These are phyloP conservation scores for Trichoderma asperelloides DNA, from an alignment of 495 filamentous ascomycete genomes.

Conservation along the genomic window DNA sequence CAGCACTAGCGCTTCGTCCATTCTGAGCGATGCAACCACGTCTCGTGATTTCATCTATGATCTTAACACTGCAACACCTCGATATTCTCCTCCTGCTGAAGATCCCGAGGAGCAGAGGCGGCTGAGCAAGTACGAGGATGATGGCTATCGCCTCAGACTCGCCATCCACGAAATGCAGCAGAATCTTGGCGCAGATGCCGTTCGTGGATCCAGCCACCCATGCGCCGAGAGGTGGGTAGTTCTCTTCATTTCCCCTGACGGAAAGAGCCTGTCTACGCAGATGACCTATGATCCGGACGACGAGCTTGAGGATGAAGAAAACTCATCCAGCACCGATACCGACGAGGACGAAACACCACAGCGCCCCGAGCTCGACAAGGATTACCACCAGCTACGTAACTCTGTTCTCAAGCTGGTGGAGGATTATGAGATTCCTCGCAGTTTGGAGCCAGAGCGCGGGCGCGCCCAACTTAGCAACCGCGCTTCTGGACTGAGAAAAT, in stretches of 20 bases:
- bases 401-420: slow-evolving; percentile 74
- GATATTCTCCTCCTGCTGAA: slow-evolving; percentile 34
- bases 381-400: slow-evolving; percentile 74
- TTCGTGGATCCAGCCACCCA: slow-evolving; percentile 56
- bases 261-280: slow-evolving; percentile 55
- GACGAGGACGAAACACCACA: slow-evolving; percentile 58
- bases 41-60: slow-evolving; percentile 58
- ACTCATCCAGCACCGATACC: slow-evolving; percentile 52
- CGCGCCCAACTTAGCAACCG: slow-evolving; percentile 55
- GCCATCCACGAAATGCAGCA: slow-evolving; percentile 60
- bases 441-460: slow-evolving; percentile 41
- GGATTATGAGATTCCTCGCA: slow-evolving; percentile 66
- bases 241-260: slow-evolving; percentile 66
- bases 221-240: slow-evolving; percentile 68
- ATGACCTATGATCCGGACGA: slow-evolving; percentile 66
- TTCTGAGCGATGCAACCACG: slow-evolving; percentile 57
- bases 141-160: slow-evolving; percentile 44
- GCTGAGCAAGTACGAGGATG: slow-evolving; percentile 42
- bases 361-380: slow-evolving; percentile 62
- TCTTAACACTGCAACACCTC: slow-evolving; percentile 27
- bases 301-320: slow-evolving; percentile 53
- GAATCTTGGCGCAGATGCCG: slow-evolving; percentile 48
- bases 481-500: slow-evolving; percentile 42
- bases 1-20: slow-evolving; percentile 58
- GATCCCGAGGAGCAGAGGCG: slow-evolving; percentile 25